A percentile compares a stretch with the other conserved stretches of the same genome.
Evolutionary conservation across 257 asterid genomes (phyloP).

Genomic region (Lycium barbarum): DNA sequence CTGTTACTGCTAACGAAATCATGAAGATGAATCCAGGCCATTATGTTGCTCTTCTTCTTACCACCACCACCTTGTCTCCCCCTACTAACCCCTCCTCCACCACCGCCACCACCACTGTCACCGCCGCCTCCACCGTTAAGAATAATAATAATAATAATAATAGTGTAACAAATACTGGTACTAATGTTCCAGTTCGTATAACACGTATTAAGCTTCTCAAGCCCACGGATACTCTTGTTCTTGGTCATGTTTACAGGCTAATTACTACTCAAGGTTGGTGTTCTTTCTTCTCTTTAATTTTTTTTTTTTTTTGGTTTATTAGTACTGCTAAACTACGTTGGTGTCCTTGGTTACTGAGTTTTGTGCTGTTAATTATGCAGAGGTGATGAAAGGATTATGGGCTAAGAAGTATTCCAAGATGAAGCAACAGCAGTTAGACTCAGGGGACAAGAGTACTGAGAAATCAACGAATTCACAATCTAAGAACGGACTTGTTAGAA

Average conservation of each 20-base stretch:
- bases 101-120: not conserved
- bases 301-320: not conserved
- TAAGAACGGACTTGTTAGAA: constrained; percentile 43
- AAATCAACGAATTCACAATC: constrained; percentile 44
- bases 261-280: constrained; percentile 68
- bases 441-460: constrained; percentile 39
- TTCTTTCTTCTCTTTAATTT: not conserved
- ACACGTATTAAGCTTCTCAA: constrained; percentile 85
- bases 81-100: constrained; percentile 45
- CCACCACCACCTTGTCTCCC: constrained; percentile 71
- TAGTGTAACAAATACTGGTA: constrained; percentile 6
- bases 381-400: constrained; percentile 65
- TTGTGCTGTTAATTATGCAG: constrained; percentile 24
- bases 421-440: constrained; percentile 47
- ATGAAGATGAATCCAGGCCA: constrained; percentile 92
- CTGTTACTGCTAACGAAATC: constrained; percentile 67
- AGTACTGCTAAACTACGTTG: not conserved
- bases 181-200: constrained; percentile 58
- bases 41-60: constrained; percentile 85
- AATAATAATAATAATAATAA: not conserved
- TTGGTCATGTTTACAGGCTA: constrained; percentile 89
- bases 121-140: constrained; percentile 28
- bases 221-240: constrained; percentile 74
- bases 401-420: constrained; percentile 64
- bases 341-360: not conserved